phyloP scores from a whole-genome alignment of 2,329 filamentous ascomycete species.

The Blastomyces parvus region DNA sequence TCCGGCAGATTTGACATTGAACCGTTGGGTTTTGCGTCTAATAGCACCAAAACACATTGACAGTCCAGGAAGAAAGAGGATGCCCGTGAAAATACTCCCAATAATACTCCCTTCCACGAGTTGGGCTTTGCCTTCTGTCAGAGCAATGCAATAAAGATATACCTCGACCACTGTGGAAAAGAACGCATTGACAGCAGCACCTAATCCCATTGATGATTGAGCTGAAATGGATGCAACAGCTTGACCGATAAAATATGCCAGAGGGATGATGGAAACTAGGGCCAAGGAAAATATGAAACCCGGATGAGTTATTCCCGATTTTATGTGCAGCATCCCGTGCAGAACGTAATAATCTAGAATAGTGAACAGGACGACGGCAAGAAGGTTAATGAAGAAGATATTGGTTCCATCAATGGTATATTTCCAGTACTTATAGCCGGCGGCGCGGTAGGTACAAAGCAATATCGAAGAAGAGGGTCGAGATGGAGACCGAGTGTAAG shows the following conservation, averaged over 20 bases:
- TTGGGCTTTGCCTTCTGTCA: slow-evolving; percentile 82
- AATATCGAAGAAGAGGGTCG: slow-evolving; percentile 75
- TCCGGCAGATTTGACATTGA: slow-evolving; percentile 92
- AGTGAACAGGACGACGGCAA: slow-evolving; percentile 85
- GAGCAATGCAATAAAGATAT: slow-evolving; percentile 89
- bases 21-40: slow-evolving; percentile 94
- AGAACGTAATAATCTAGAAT: slow-evolving; percentile 88
- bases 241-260: slow-evolving; percentile 98
- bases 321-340: slow-evolving; percentile 55
- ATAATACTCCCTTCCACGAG: slow-evolving; percentile 96
- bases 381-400: slow-evolving; percentile 96
- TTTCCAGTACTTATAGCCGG: slow-evolving; percentile 95
- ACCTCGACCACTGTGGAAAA: slow-evolving; percentile 97
- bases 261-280: slow-evolving; percentile 82
- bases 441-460: slow-evolving; percentile 92
- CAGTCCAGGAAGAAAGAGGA: slow-evolving; percentile 84
- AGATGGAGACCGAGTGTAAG: slow-evolving; percentile 60
- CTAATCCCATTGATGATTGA: slow-evolving; percentile 95
- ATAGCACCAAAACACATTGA: slow-evolving; percentile 99
- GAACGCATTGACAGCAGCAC: slow-evolving; percentile 94
- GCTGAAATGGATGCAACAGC: slow-evolving; percentile 97
- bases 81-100: slow-evolving; percentile 93
- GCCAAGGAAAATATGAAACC: slow-evolving; percentile 79
- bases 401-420: slow-evolving; percentile 98
- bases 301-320: slow-evolving; percentile 67